Evolutionary conservation across 202 grass and related monocot species (phyloP).

Genomic region (Zizania palustris): DNA sequence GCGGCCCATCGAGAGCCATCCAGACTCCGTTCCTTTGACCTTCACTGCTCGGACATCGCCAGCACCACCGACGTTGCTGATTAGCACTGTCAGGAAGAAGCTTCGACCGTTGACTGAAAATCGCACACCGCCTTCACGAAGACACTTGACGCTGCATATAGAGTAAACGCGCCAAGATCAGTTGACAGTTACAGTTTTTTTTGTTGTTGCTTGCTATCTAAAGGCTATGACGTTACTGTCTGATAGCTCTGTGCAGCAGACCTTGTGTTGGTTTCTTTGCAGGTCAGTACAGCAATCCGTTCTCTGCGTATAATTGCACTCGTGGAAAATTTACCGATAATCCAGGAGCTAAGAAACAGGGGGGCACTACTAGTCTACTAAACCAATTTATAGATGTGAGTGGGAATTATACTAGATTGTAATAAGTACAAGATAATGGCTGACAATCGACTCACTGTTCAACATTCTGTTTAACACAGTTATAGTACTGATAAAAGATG

Average conservation of each 20-base stretch:
- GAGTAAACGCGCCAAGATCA: constrained; percentile 22
- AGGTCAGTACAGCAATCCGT: background rate
- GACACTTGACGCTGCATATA: constrained; percentile 76
- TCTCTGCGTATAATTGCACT: background rate
- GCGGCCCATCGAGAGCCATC: constrained; percentile 92
- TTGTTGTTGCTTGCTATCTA: background rate
- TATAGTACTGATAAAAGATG: background rate
- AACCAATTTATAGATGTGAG: background rate
- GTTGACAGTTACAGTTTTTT: background rate
- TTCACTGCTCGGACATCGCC: constrained; percentile 82
- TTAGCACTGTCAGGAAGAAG: constrained; percentile 79
- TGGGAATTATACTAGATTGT: background rate
- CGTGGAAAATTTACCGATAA: background rate
- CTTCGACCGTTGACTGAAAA: constrained; percentile 66
- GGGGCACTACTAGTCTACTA: background rate
- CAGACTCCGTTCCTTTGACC: constrained; percentile 79
- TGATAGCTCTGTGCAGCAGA: background rate
- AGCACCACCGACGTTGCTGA: constrained; percentile 90
- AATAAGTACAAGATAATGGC: background rate
- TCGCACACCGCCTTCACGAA: constrained; percentile 74
- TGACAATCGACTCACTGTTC: background rate
- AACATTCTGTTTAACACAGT: constrained; percentile 3
- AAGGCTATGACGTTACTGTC: background rate
- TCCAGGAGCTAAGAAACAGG: background rate
- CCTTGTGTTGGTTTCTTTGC: background rate